phyloP scores from a whole-genome alignment of 83 land plant genomes.

The Picea abies region DNA sequence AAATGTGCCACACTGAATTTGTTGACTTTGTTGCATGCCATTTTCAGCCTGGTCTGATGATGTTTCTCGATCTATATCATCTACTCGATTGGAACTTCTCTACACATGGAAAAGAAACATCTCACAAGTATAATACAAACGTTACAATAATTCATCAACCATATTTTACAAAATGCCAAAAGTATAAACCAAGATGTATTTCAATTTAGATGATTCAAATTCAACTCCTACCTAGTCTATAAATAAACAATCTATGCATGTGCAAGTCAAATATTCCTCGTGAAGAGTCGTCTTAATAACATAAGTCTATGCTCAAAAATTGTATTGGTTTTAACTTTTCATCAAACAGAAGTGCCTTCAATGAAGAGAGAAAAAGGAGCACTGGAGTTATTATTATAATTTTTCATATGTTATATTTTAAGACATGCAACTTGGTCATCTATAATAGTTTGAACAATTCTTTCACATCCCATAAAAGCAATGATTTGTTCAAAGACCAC shows the following conservation, averaged over 20 bases:
- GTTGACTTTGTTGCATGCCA: slow-evolving; percentile 25
- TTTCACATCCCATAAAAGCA: background rate
- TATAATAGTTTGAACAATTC: background rate
- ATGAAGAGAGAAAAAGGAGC: background rate
- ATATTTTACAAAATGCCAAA: background rate
- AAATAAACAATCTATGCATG: background rate
- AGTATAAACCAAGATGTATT: background rate
- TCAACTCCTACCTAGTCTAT: background rate
- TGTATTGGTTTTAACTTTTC: background rate
- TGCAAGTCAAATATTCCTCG: background rate
- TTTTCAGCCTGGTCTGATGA: slow-evolving; percentile 23
- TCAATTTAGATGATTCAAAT: background rate
- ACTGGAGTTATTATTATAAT: background rate
- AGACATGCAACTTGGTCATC: background rate
- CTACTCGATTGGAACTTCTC: slow-evolving; percentile 8
- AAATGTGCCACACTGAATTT: slow-evolving; percentile 32
- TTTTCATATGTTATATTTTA: background rate
- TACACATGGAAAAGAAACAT: background rate
- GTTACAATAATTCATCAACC: background rate
- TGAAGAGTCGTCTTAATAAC: background rate
- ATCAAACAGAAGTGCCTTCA: background rate
- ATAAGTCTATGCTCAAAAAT: background rate
- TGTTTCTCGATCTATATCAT: slow-evolving; percentile 11
- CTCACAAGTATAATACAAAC: background rate
- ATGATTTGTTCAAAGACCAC: too few species aligned